These are phyloP conservation scores for Dryas alaskensis DNA, from an alignment of 306 rosid genomes.

Conservation along the genomic window DNA sequence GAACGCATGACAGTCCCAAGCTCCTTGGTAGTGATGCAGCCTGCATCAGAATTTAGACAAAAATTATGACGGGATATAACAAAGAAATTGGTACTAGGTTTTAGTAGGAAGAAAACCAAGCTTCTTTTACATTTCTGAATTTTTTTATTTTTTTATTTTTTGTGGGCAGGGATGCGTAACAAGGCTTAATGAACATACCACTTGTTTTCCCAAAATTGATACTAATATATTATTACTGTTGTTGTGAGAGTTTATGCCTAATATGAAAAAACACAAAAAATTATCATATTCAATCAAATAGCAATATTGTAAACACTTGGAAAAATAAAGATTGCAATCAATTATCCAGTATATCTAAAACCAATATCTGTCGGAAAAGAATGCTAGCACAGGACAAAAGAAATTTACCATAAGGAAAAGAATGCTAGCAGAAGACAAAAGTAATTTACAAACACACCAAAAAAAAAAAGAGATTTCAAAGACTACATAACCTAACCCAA, in stretches of 20 bases:
- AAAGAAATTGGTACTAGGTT: not conserved
- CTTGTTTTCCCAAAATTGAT: not conserved
- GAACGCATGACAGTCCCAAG: slow-evolving; percentile 84
- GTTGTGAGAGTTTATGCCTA: not conserved
- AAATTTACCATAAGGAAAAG: not conserved
- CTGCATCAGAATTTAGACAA: slow-evolving; percentile 23
- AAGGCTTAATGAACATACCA: not conserved
- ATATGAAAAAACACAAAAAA: not conserved
- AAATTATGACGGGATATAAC: not conserved
- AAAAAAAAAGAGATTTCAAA: not conserved
- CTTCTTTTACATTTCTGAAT: not conserved
- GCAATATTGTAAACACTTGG: not conserved
- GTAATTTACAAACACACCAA: not conserved
- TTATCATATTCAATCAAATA: not conserved
- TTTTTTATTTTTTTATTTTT: too few species aligned
- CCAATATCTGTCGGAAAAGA: not conserved
- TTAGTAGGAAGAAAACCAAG: not conserved
- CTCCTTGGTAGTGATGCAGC: slow-evolving; percentile 81
- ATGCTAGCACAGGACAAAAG: not conserved
- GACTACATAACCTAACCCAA: too few species aligned
- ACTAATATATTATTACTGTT: not conserved
- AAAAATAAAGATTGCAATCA: not conserved
- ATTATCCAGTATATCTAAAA: not conserved
- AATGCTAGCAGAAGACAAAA: not conserved
- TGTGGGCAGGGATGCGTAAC: not conserved